Percentiles rank a stretch among this genome's conserved stretches.
Evolutionary conservation across 768 basidiomycete species (phyloP).

Genomic region (Suillus discolor): DNA sequence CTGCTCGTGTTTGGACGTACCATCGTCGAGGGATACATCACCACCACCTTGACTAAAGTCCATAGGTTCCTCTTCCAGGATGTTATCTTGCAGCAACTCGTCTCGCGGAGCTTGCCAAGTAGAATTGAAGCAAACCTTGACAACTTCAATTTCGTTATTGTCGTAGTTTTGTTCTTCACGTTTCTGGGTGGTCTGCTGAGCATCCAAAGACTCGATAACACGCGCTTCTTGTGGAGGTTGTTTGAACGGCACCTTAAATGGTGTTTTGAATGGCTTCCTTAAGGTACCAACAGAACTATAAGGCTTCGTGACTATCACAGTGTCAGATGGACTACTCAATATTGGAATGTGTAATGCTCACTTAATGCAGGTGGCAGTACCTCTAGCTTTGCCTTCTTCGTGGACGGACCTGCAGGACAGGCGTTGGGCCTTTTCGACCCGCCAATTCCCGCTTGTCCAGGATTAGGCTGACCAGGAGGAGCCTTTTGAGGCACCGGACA

Average conservation of each 20-base stretch:
- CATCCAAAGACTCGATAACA: not conserved
- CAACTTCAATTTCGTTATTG: slow-evolving; percentile 3
- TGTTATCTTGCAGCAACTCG: not conserved
- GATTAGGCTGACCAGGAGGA: not conserved
- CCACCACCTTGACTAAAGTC: not conserved
- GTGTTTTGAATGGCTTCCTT: slow-evolving; percentile 53
- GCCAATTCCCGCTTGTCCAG: slow-evolving; percentile 10
- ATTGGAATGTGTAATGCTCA: slow-evolving; percentile 11
- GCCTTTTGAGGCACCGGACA: not conserved
- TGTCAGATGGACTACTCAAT: not conserved
- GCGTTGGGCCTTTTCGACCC: slow-evolving; percentile 26
- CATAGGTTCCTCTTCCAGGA: not conserved
- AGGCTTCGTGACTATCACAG: slow-evolving; percentile 47
- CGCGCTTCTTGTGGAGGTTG: slow-evolving; percentile 19
- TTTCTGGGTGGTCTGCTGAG: not conserved
- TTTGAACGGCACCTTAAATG: slow-evolving; percentile 41
- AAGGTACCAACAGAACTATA: slow-evolving; percentile 42
- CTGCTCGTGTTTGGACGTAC: not conserved
- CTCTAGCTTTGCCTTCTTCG: slow-evolving; percentile 25
- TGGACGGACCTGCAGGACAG: slow-evolving; percentile 15
- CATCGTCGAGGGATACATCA: too few species aligned
- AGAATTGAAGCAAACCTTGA: slow-evolving; percentile 14
- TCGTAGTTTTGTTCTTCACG: not conserved
- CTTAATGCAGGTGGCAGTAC: slow-evolving; percentile 27
- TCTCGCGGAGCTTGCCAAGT: slow-evolving; percentile 10